Conservation (phyloP, 2,329 filamentous ascomycete genomes). For the Akanthomyces muscarius region DNA sequence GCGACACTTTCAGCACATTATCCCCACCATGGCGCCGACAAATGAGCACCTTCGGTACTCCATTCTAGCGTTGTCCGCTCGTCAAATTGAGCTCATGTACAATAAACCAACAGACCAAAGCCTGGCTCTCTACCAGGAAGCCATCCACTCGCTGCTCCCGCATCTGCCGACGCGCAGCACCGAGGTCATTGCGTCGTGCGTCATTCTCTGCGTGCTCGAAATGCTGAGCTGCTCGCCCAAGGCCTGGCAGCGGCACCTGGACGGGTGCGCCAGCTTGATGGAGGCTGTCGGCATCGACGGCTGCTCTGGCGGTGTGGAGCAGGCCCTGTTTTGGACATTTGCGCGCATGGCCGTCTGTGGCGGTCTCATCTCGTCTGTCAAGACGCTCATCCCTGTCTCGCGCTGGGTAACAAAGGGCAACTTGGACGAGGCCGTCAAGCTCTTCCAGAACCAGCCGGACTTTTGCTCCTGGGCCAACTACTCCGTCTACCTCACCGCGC, state of each 20-base stretch:
- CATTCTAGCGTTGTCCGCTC: constrained; percentile 48
- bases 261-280: constrained; percentile 49
- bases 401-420: constrained; percentile 40
- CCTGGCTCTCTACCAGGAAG: constrained; percentile 46
- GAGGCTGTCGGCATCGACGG: constrained; percentile 48
- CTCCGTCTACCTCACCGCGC: constrained; percentile 45
- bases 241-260: constrained; percentile 48
- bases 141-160: constrained; percentile 46
- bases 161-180: constrained; percentile 44
- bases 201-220: constrained; percentile 51
- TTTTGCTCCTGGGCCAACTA: constrained; percentile 49
- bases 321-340: constrained; percentile 53
- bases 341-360: constrained; percentile 52
- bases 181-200: constrained; percentile 48
- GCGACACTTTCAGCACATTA: constrained; percentile 43
- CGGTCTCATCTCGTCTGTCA: constrained; percentile 48
- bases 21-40: constrained; percentile 43
- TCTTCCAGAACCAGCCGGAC: constrained; percentile 33
- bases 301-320: constrained; percentile 44
- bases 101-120: constrained; percentile 37
- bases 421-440: constrained; percentile 29
- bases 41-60: constrained; percentile 44
- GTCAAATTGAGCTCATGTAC: constrained; percentile 39
- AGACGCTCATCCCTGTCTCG: constrained; percentile 44
- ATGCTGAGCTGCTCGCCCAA: constrained; percentile 48